Percentiles rank a stretch among this genome's conserved stretches.
Evolutionary conservation across 805 yeast species (phyloP).

Genomic region (Candida silvatica): DNA sequence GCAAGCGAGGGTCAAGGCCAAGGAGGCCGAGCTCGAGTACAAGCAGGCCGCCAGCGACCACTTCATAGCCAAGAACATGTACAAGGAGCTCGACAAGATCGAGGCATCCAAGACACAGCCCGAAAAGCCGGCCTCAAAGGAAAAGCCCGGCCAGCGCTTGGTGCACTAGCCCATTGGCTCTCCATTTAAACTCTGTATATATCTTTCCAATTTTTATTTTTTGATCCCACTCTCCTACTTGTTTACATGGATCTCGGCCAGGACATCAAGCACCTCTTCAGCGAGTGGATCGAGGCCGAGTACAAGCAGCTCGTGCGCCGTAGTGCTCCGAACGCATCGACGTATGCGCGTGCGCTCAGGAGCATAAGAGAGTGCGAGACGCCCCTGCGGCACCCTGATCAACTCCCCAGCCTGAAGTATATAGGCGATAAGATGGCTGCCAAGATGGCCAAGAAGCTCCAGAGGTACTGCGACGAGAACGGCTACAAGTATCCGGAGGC

Average conservation of each 20-base stretch:
- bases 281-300: slow-evolving; percentile 51
- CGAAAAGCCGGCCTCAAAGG: background rate
- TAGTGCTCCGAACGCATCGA: slow-evolving; percentile 43
- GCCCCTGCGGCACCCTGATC: slow-evolving; percentile 44
- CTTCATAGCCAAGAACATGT: slow-evolving; percentile 13
- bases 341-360: slow-evolving; percentile 49
- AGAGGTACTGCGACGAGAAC: slow-evolving; percentile 47
- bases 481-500: slow-evolving; percentile 36
- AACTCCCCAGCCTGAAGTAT: slow-evolving; percentile 49
- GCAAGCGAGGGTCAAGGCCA: slow-evolving; percentile 39
- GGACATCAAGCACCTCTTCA: slow-evolving; percentile 44
- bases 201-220: background rate
- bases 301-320: slow-evolving; percentile 34
- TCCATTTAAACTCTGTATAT: too few relatives aligned
- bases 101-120: slow-evolving; percentile 3
- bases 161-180: too few relatives aligned
- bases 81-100: slow-evolving; percentile 15
- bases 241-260: slow-evolving; percentile 30
- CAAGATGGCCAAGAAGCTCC: slow-evolving; percentile 37
- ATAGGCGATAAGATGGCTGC: slow-evolving; percentile 67
- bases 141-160: too few relatives aligned
- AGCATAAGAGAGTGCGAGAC: slow-evolving; percentile 36
- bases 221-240: background rate
- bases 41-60: slow-evolving; percentile 11
- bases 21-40: slow-evolving; percentile 31